Conservation (phyloP, 176 grass and related monocot species). For the Eragrostis curvula region DNA sequence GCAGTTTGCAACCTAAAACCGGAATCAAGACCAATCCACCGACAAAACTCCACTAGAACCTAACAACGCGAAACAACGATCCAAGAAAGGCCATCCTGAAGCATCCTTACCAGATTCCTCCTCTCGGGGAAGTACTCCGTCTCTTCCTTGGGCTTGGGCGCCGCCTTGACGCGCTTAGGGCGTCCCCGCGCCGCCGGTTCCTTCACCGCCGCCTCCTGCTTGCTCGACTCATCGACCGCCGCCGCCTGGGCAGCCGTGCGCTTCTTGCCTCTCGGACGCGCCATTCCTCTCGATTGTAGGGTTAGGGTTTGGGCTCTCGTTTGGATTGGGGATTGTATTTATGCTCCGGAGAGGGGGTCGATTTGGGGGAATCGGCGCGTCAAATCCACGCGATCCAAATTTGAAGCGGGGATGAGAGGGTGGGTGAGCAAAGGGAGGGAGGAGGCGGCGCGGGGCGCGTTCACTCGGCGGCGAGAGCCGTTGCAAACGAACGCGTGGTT, state of each 20-base stretch:
- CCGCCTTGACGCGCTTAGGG: constrained; percentile 41
- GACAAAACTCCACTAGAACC: neutral
- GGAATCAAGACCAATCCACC: neutral
- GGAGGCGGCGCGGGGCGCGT: neutral
- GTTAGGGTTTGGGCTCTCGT: constrained; percentile 46
- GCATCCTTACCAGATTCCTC: constrained; percentile 58
- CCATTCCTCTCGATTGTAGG: constrained; percentile 47
- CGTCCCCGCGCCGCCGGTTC: neutral
- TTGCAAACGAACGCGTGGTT: neutral
- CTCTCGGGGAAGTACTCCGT: constrained; percentile 63
- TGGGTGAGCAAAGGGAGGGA: too few relatives aligned
- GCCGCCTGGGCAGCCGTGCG: constrained; percentile 31
- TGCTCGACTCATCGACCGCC: neutral
- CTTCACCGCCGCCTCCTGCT: neutral
- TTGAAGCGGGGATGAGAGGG: constrained; percentile 48
- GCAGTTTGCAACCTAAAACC: constrained; percentile 6
- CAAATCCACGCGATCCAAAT: constrained; percentile 65
- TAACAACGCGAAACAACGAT: neutral
- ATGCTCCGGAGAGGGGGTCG: neutral
- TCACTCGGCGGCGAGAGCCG: neutral
- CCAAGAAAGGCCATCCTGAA: neutral
- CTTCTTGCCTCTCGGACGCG: constrained; percentile 57
- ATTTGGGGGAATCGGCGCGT: constrained; percentile 48
- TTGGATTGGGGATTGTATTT: constrained; percentile 14
- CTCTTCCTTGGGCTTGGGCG: constrained; percentile 55